These are phyloP conservation scores for Medakamo hakoo DNA, from an alignment of 139 green algal species.

Conservation along the genomic window DNA sequence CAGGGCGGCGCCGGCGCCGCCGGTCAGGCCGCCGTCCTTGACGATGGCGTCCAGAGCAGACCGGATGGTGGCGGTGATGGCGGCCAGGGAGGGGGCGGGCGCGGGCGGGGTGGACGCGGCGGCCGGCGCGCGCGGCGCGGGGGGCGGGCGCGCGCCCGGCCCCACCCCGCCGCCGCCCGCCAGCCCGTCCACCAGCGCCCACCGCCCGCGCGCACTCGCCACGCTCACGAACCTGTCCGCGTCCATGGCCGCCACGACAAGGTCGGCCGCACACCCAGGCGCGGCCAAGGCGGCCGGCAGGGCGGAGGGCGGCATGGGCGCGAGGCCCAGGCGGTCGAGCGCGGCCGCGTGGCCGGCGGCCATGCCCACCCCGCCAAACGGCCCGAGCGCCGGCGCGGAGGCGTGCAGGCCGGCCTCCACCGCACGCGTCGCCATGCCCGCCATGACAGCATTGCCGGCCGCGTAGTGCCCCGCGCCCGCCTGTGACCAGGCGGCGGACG, in stretches of 20 bases:
- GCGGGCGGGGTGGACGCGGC: background rate
- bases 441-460: constrained; percentile 14
- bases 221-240: constrained; percentile 1
- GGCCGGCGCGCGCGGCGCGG: background rate
- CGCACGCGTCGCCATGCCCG: background rate
- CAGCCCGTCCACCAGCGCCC: constrained; percentile 4
- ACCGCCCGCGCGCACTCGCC: constrained; percentile 2
- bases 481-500: constrained; percentile 21
- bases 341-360: constrained; percentile 1
- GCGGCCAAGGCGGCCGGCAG: background rate
- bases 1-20: too few relatives aligned
- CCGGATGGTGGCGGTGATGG: background rate
- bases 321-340: constrained; percentile 3
- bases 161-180: background rate
- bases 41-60: background rate
- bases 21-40: too few relatives aligned
- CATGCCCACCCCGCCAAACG: constrained; percentile 7
- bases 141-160: background rate
- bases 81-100: background rate
- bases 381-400: constrained; percentile 14
- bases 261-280: background rate
- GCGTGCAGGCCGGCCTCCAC: constrained; percentile 6
- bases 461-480: constrained; percentile 20
- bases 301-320: background rate
- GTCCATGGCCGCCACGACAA: constrained; percentile 4